phyloP scores from a whole-genome alignment of 805 yeast genomes.

The Metschnikowia anglica region DNA sequence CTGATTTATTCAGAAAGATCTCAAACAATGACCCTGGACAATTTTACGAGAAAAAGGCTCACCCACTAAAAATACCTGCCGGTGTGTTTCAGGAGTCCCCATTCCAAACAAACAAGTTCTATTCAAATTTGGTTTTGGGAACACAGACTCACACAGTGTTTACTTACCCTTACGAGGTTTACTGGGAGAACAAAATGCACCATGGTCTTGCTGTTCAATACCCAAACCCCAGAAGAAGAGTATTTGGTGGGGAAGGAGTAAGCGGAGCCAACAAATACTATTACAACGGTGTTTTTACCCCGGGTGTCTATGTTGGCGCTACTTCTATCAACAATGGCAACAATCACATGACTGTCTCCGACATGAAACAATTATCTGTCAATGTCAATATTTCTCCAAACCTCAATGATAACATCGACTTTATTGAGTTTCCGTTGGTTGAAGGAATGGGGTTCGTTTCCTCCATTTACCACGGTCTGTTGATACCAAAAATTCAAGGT shows the following conservation, averaged over 20 bases:
- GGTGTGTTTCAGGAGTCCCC: conserved; percentile 47
- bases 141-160: conserved; percentile 54
- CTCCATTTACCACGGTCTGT: conserved; percentile 50
- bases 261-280: conserved; percentile 46
- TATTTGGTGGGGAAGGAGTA: conserved; percentile 48
- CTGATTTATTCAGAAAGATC: conserved; percentile 49
- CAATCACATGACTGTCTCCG: conserved; percentile 45
- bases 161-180: conserved; percentile 66
- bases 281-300: conserved; percentile 55
- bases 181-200: conserved; percentile 47
- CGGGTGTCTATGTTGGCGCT: conserved; percentile 58
- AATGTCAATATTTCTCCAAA: conserved; percentile 21
- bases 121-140: conserved; percentile 60
- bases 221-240: conserved; percentile 44
- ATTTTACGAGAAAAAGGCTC: conserved; percentile 46
- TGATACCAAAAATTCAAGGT: conserved; percentile 43
- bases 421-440: conserved; percentile 50
- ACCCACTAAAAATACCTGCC: conserved; percentile 46
- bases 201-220: conserved; percentile 66
- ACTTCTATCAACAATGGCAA: conserved; percentile 40
- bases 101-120: conserved; percentile 75
- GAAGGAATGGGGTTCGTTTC: conserved; percentile 62
- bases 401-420: conserved; percentile 26
- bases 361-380: conserved; percentile 42
- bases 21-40: conserved; percentile 44